A percentile compares a stretch with the other conserved stretches of the same genome.
These are phyloP conservation scores for Phytophthora lateralis DNA, from an alignment of 352 stramenopile genomes.

Conservation along the genomic window DNA sequence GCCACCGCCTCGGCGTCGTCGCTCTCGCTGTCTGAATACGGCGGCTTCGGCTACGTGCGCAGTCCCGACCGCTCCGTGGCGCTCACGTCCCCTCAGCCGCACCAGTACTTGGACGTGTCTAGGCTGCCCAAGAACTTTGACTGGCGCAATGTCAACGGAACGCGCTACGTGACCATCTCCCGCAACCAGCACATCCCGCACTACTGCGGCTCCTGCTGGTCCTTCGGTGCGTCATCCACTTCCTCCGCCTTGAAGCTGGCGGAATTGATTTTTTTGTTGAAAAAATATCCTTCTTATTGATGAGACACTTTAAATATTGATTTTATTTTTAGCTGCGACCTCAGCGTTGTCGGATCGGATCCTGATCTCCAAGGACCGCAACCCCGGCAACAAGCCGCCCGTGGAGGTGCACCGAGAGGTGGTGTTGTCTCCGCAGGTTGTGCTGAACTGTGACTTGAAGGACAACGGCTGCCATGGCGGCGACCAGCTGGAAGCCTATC, in stretches of 20 bases:
- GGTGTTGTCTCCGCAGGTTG: conserved; percentile 82
- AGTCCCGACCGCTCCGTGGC: conserved; percentile 69
- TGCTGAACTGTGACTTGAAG: conserved; percentile 90
- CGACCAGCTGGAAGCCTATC: conserved; percentile 91
- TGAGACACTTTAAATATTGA: conserved; percentile 6
- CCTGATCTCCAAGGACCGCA: conserved; percentile 78
- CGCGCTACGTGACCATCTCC: conserved; percentile 82
- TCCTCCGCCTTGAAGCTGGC: conserved; percentile 16
- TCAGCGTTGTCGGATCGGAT: conserved; percentile 89
- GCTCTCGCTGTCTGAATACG: conserved; percentile 3
- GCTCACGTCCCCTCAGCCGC: conserved; percentile 64
- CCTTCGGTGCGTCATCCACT: conserved; percentile 57
- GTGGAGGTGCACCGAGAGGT: conserved; percentile 81
- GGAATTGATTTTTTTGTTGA: background rate
- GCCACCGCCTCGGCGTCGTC: conserved; percentile 9
- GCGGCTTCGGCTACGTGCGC: conserved; percentile 73
- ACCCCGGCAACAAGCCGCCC: conserved; percentile 44
- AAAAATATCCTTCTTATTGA: conserved; percentile 1
- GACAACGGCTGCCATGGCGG: conserved; percentile 93
- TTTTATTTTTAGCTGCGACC: conserved; percentile 57
- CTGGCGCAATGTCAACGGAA: conserved; percentile 90
- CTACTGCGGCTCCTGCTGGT: conserved; percentile 92
- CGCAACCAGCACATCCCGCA: conserved; percentile 88
- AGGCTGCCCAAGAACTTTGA: conserved; percentile 93
- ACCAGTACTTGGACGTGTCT: conserved; percentile 63